Conservation (phyloP, 192 early-diverging fungal genomes). For the Coemansia sp. region DNA sequence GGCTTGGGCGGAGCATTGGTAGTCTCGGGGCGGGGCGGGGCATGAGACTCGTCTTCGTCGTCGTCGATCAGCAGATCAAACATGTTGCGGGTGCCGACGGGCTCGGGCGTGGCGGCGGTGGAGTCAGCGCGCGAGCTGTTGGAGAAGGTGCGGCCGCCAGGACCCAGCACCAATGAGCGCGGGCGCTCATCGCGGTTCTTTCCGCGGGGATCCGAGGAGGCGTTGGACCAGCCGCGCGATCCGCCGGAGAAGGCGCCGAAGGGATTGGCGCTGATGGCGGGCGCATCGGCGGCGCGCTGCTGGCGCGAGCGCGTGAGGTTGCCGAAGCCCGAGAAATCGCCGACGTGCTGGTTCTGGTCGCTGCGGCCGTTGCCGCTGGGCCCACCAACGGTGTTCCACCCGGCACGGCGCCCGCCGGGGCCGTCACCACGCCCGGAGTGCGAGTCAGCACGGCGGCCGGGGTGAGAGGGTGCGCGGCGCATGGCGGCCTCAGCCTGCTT, state of each 20-base stretch:
- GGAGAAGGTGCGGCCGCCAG: conserved; percentile 46
- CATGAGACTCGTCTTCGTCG: conserved; percentile 39
- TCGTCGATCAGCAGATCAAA: conserved; percentile 48
- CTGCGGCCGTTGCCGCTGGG: conserved; percentile 64
- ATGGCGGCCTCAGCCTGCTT: conserved; percentile 70
- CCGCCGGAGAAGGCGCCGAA: conserved; percentile 50
- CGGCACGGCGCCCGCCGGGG: conserved; percentile 54
- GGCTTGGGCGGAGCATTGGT: conserved; percentile 27
- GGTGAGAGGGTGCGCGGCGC: conserved; percentile 63
- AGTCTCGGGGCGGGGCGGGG: conserved; percentile 37
- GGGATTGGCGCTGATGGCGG: conserved; percentile 20
- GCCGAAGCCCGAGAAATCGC: conserved; percentile 78
- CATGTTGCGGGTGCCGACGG: conserved; percentile 49
- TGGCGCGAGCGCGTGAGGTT: conserved; percentile 62
- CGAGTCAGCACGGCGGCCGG: conserved; percentile 57
- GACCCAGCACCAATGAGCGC: conserved; percentile 18
- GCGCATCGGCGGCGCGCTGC: conserved; percentile 23
- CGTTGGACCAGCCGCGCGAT: conserved; percentile 43
- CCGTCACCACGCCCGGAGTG: conserved; percentile 66
- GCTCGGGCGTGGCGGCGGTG: conserved; percentile 50
- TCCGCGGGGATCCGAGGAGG: conserved; percentile 44
- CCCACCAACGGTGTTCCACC: conserved; percentile 64
- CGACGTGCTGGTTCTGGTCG: conserved; percentile 59
- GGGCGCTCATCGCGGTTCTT: conserved; percentile 37
- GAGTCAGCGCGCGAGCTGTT: conserved; percentile 50